phyloP scores from a whole-genome alignment of 108 stramenopile species.

The Aurantiochytrium sp. region DNA sequence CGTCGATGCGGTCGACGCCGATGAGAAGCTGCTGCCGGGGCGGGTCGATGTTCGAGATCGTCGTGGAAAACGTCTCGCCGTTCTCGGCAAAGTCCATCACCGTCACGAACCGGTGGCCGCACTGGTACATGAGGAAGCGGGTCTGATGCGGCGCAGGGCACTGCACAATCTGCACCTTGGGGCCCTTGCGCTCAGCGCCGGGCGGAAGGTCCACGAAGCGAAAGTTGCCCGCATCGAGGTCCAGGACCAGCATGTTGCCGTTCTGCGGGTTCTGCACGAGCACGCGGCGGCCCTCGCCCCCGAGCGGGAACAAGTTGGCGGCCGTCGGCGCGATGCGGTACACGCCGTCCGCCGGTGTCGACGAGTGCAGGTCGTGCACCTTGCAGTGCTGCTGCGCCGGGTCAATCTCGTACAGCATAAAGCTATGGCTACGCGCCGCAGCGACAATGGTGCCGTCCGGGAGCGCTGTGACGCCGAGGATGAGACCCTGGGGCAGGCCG shows the following conservation, averaged over 20 bases:
- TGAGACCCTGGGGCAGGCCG: not conserved
- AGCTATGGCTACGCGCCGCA: conserved; percentile 3
- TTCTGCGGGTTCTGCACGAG: not conserved
- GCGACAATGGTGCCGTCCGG: not conserved
- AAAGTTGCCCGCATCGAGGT: not conserved
- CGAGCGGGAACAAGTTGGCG: not conserved
- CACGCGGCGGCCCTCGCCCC: not conserved
- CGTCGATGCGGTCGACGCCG: conserved; percentile 3
- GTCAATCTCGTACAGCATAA: not conserved
- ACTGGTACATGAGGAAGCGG: not conserved
- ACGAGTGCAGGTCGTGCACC: not conserved
- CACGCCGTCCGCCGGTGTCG: not conserved
- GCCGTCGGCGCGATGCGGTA: not conserved
- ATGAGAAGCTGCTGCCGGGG: conserved; percentile 2
- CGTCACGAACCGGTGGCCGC: not conserved
- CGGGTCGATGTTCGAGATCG: not conserved
- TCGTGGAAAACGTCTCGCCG: not conserved
- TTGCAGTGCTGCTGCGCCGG: not conserved
- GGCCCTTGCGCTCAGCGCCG: not conserved
- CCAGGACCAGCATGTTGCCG: conserved; percentile 16
- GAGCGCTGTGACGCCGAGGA: conserved; percentile 7
- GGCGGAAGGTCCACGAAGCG: not conserved
- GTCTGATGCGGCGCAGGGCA: not conserved
- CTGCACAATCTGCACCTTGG: conserved; percentile 17
- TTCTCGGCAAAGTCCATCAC: not conserved